A percentile compares a stretch with the other conserved stretches of the same genome.
Evolutionary conservation across 768 basidiomycete genomes (phyloP).

Genomic region (Lentinula edodes): DNA sequence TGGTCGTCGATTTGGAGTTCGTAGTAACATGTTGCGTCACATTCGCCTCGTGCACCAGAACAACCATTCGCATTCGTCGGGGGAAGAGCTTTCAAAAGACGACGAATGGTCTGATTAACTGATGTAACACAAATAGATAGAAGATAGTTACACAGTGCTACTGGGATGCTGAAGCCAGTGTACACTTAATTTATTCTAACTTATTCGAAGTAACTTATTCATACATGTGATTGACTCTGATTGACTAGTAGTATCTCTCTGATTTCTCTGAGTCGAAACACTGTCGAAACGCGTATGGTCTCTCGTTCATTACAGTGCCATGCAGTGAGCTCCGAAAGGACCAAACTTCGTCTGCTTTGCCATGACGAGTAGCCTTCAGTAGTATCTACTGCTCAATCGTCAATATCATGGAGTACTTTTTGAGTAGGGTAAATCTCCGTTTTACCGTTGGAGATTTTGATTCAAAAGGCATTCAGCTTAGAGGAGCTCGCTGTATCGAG

Average conservation of each 20-base stretch:
- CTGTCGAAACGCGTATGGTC: too few species aligned
- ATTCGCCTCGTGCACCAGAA: constrained; percentile 43
- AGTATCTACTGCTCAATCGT: too few species aligned
- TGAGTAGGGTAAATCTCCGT: background rate
- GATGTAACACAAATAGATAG: too few species aligned
- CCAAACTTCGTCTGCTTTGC: background rate
- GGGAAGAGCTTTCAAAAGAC: constrained; percentile 9
- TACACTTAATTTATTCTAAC: background rate
- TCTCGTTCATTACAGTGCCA: too few species aligned
- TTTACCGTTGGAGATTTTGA: background rate
- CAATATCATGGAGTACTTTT: too few species aligned
- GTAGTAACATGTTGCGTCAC: constrained; percentile 58
- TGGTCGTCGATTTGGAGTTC: constrained; percentile 52
- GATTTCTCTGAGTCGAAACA: background rate
- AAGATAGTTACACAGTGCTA: too few species aligned
- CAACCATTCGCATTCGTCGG: background rate
- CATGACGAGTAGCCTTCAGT: background rate
- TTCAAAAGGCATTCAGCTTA: too few species aligned
- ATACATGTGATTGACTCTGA: background rate
- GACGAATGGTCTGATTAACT: constrained; percentile 8
- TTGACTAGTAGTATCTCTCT: too few species aligned
- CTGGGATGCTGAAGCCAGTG: background rate
- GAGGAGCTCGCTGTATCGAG: background rate
- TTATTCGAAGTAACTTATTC: background rate
- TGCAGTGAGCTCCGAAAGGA: too few species aligned